These are phyloP conservation scores for Alternaria panax DNA, from an alignment of 2,329 filamentous ascomycete species.

Conservation along the genomic window DNA sequence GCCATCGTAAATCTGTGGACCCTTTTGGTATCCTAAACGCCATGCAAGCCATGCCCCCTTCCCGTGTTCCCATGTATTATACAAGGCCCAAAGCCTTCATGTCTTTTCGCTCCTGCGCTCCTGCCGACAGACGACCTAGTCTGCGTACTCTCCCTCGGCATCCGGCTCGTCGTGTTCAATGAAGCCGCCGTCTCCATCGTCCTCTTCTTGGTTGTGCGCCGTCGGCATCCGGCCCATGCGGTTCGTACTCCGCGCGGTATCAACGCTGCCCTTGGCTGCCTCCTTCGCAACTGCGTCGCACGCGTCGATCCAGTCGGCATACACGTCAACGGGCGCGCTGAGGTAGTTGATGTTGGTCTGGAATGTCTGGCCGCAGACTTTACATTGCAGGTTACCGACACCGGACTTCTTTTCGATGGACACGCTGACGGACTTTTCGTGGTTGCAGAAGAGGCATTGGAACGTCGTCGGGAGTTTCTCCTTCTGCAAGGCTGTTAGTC, in stretches of 20 bases:
- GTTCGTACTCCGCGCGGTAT: constrained; percentile 33
- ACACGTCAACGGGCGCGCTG: constrained; percentile 91
- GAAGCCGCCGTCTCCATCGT: constrained; percentile 48
- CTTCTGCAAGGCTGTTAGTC: constrained; percentile 45
- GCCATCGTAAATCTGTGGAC: constrained; percentile 18
- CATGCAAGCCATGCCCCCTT: constrained; percentile 25
- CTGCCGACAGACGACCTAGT: constrained; percentile 14
- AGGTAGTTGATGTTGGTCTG: constrained; percentile 94
- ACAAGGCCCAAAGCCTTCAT: constrained; percentile 15
- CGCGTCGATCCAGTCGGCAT: constrained; percentile 98
- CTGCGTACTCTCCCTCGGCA: constrained; percentile 49
- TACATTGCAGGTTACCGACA: constrained; percentile 85
- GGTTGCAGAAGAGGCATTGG: constrained; percentile 97
- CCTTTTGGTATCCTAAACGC: constrained; percentile 35
- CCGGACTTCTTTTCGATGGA: constrained; percentile 94
- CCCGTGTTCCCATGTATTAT: constrained; percentile 19
- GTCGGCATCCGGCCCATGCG: constrained; percentile 36
- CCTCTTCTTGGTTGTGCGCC: constrained; percentile 23
- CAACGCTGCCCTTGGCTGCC: constrained; percentile 53
- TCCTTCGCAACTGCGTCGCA: constrained; percentile 76
- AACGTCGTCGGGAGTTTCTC: constrained; percentile 84
- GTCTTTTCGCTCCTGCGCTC: background rate
- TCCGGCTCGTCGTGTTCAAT: constrained; percentile 51
- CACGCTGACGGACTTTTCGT: constrained; percentile 89
- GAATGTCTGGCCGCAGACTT: constrained; percentile 91